Evolutionary conservation across 1,284 basidiomycete species (phyloP).

Genomic region (Trametes sp.): DNA sequence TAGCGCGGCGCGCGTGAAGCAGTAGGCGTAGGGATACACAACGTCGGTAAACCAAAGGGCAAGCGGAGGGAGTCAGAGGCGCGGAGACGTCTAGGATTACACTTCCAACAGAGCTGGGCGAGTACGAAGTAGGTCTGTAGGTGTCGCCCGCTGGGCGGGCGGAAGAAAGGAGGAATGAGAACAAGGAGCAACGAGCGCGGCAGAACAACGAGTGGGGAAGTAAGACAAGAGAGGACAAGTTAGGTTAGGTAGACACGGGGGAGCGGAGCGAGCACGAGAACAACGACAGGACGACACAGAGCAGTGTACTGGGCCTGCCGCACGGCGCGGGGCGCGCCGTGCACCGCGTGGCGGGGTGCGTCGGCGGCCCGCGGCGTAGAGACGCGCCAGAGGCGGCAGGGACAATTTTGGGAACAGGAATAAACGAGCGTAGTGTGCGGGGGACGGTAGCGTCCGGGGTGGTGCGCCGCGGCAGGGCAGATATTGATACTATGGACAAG

Average conservation of each 20-base stretch:
- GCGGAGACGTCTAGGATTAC: constrained; percentile 12
- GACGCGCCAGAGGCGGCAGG: background rate
- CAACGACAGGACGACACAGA: background rate
- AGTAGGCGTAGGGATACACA: constrained; percentile 11
- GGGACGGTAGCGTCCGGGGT: background rate
- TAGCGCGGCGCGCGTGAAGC: background rate
- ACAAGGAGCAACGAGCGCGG: background rate
- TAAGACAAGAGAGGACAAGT: background rate
- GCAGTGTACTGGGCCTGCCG: background rate
- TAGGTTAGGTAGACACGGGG: background rate
- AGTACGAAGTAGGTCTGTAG: background rate
- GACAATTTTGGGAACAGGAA: background rate
- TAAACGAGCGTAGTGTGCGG: background rate
- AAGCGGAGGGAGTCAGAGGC: background rate
- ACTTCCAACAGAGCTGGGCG: constrained; percentile 7
- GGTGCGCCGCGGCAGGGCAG: background rate
- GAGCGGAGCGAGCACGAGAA: background rate
- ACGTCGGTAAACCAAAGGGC: background rate
- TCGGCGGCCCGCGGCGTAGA: background rate
- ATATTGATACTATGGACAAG: constrained; percentile 16
- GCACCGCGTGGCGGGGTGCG: background rate
- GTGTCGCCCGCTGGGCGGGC: background rate
- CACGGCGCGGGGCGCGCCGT: background rate
- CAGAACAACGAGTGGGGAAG: background rate
- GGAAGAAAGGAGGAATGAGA: background rate